Evolutionary conservation across 352 stramenopile genomes (phyloP), one percentile per base, ranked within the genome.

Genomic region (Thalassiosira livingstoniorum): DNA sequence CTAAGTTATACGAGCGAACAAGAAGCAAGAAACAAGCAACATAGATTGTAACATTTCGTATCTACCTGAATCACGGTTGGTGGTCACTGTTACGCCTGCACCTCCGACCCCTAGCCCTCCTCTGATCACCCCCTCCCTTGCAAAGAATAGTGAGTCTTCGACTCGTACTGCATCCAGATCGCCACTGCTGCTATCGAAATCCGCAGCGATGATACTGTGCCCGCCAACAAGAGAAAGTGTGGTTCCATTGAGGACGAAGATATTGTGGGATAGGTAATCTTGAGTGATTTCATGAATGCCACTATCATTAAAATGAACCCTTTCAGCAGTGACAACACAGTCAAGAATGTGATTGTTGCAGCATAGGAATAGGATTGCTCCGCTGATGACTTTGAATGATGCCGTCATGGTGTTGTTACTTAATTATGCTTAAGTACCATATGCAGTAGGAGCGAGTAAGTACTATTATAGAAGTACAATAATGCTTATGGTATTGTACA

Each of bases 71-170:
- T 79, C 45, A 21, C 70, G 62, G n/a, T 71, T 67, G 0, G 76
- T 71, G 27, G 60, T 79, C 7, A 84, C 42, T 10, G 68, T 84
- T 1, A 84, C 62, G 54, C 76, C 67, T 1, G 54, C 39, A 7
- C 76, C 76, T 27, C 68, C 76, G 2, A 84, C 18, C 13, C 39
- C n/a, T 32, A 47, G 2, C 25, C 65, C 76, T 42, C 76, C 68
- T 2, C 4, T 2, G 37, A 76, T 76, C 0, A 27, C 25, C 1
- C 75, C 66, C n/a, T 29, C 64, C 4, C 27, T 64, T 15, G 7
- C 75, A 51, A 66, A 35, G n/a, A 82, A 75, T 21, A 43, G 43
- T 0, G 74, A 15, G 37, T 82, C 67, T 64, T 76, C 64, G 4
- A 82, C 60, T 13, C 63, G 64, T 35, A 82, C 42, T 0, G 74